Evolutionary conservation across 345 rosid species (phyloP), one percentile per base, ranked within the genome.

Genomic region (Erodium maritimum): DNA sequence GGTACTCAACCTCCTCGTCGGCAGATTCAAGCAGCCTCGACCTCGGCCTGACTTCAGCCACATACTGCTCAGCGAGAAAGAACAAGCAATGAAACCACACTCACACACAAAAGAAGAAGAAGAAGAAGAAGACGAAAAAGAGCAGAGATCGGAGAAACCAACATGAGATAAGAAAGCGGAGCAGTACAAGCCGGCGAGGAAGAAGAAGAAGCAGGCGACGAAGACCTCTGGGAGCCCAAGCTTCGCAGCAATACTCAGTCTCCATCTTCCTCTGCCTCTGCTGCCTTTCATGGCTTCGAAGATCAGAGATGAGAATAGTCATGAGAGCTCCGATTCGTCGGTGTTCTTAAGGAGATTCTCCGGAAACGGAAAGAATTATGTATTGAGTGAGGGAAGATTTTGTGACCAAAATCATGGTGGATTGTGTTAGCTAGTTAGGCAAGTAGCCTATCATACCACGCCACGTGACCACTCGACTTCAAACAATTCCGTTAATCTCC

Each of bases 111-210:
- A 20, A 4, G 23, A 6, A 16, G 3, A 23, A 13, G 17, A 24
- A n/a, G 19, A 23, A 57, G 34, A 42, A 42, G 48, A 12, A 42
- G 17, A 10, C n/a, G n/a, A n/a, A n/a, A n/a, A n/a, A n/a, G n/a
- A 37, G 46, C 46, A 37, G 25, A 21, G 7, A 13, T 14, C 8
- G 34, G 21, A 10, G 6, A 4, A 29, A 29, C 4, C 20, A 19
- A 81, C 91, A 81, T 71, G 81, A 59, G 76, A 75, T 25, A 80
- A 17, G 34, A 80, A 68, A 67, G 53, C 58, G 54, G 84, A 84
- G 51, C 56, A 55, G 61, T 69, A 66, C 55, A 72, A 66, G 61
- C 87, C 90, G 20, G 66, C 74, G 21, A 83, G 14, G 73, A 81
- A 83, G 79, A 79, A 78, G 68, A 75, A 69, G 20, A 50, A 66